Percentiles rank a stretch among this genome's conserved stretches.
Conservation (phyloP, 2,329 filamentous ascomycete species). For the Colletotrichum abscissum region DNA sequence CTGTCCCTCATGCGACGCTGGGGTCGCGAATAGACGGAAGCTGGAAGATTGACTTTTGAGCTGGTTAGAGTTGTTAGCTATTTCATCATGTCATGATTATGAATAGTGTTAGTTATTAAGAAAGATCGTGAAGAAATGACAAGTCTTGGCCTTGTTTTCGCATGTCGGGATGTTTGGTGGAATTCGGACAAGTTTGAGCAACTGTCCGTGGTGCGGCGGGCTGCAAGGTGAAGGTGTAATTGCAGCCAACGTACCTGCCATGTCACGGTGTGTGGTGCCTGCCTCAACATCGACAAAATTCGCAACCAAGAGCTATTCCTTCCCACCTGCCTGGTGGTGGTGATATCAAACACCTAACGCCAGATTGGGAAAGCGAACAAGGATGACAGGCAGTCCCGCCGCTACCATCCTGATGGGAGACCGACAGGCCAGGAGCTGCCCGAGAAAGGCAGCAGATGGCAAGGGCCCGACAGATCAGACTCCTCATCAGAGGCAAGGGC, state of each 20-base stretch:
- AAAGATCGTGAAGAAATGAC: background rate
- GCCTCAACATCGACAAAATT: background rate
- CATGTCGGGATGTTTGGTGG: background rate
- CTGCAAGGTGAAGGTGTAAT: background rate
- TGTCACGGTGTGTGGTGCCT: background rate
- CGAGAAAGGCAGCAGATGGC: background rate
- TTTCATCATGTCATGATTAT: background rate
- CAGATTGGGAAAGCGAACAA: slow-evolving; percentile 20
- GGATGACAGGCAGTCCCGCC: slow-evolving; percentile 21
- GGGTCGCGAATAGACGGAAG: background rate
- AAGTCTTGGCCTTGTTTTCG: background rate
- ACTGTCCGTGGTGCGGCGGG: no score
- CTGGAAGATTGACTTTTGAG: background rate
- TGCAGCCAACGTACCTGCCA: background rate
- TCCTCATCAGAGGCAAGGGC: background rate
- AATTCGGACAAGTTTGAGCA: background rate
- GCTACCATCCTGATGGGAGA: slow-evolving; percentile 30
- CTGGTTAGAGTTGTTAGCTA: background rate
- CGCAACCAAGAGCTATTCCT: background rate
- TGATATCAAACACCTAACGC: slow-evolving; percentile 4
- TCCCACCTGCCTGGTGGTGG: background rate
- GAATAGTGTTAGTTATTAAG: background rate
- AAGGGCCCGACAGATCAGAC: background rate
- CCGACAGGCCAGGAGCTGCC: slow-evolving; percentile 9
- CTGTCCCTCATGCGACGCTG: background rate